Conservation (phyloP, 2,329 filamentous ascomycete genomes). For the Penicillium sclerotigenum region DNA sequence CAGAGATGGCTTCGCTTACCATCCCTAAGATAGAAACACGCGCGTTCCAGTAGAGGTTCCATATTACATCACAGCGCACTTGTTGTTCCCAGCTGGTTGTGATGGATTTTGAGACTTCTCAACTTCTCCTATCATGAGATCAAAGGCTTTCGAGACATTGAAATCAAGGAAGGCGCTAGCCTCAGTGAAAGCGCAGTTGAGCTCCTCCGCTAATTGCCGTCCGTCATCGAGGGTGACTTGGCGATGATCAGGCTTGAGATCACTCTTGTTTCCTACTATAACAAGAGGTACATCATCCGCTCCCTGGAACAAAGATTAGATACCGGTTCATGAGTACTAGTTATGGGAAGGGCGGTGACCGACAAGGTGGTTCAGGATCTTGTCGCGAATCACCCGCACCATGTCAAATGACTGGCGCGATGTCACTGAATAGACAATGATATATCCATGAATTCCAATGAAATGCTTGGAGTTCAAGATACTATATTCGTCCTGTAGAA, state of each 20-base stretch:
- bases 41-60: not conserved
- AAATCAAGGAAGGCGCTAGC: slow-evolving; percentile 91
- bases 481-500: slow-evolving; percentile 84
- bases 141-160: slow-evolving; percentile 89
- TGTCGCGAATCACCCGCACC: slow-evolving; percentile 92
- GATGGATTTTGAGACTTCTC: slow-evolving; percentile 90
- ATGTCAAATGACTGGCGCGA: slow-evolving; percentile 95
- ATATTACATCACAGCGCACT: slow-evolving; percentile 80
- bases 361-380: slow-evolving; percentile 94
- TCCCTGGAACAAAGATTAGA: slow-evolving; percentile 55
- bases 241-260: slow-evolving; percentile 86
- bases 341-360: slow-evolving; percentile 27
- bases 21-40: slow-evolving; percentile 2
- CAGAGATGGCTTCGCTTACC: slow-evolving; percentile 4
- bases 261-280: slow-evolving; percentile 95
- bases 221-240: slow-evolving; percentile 86
- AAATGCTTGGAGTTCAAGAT: slow-evolving; percentile 98
- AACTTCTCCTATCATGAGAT: slow-evolving; percentile 89
- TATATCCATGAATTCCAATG: slow-evolving; percentile 97
- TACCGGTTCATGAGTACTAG: not conserved
- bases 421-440: slow-evolving; percentile 97
- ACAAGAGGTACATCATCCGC: slow-evolving; percentile 90
- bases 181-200: slow-evolving; percentile 91
- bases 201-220: slow-evolving; percentile 76
- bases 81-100: slow-evolving; percentile 74